A percentile compares a stretch with the other conserved stretches of the same genome.
Conservation (phyloP, 495 filamentous ascomycete genomes). For the Podospora sp. region DNA sequence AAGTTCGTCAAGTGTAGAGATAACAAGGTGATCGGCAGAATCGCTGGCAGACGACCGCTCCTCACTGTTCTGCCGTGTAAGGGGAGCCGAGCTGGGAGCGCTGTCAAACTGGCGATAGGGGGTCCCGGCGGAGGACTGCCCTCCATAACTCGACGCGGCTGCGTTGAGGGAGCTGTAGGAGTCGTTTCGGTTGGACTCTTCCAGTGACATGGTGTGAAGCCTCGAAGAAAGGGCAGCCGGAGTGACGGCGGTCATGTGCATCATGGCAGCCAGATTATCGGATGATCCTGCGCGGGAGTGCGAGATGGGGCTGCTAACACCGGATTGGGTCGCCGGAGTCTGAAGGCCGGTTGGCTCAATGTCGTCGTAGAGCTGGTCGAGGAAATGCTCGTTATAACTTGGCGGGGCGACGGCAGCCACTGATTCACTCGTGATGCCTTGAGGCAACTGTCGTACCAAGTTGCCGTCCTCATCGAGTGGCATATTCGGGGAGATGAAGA, state of each 20-base stretch:
- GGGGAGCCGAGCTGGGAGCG: constrained; percentile 36
- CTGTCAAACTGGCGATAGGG: constrained; percentile 36
- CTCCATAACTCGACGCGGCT: constrained; percentile 31
- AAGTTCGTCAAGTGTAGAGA: constrained; percentile 66
- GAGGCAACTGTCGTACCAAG: constrained; percentile 58
- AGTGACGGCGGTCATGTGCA: constrained; percentile 52
- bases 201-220: constrained; percentile 60
- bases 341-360: constrained; percentile 74
- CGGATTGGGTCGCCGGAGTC: constrained; percentile 72
- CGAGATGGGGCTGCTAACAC: constrained; percentile 73
- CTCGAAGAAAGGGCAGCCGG: constrained; percentile 65
- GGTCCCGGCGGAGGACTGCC: constrained; percentile 32
- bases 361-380: constrained; percentile 88
- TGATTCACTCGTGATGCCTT: constrained; percentile 36
- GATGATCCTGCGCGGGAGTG: constrained; percentile 75
- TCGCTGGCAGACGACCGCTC: constrained; percentile 42
- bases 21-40: constrained; percentile 64
- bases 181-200: constrained; percentile 38
- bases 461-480: constrained; percentile 80
- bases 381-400: constrained; percentile 79
- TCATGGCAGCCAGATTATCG: constrained; percentile 68
- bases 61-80: constrained; percentile 64
- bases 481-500: constrained; percentile 93
- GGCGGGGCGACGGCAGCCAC: constrained; percentile 70
- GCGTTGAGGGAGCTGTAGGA: constrained; percentile 38